Evolutionary conservation across 257 asterid genomes (phyloP), one percentile per base, ranked within the genome.

Genomic region (Salvia rosmarinus): DNA sequence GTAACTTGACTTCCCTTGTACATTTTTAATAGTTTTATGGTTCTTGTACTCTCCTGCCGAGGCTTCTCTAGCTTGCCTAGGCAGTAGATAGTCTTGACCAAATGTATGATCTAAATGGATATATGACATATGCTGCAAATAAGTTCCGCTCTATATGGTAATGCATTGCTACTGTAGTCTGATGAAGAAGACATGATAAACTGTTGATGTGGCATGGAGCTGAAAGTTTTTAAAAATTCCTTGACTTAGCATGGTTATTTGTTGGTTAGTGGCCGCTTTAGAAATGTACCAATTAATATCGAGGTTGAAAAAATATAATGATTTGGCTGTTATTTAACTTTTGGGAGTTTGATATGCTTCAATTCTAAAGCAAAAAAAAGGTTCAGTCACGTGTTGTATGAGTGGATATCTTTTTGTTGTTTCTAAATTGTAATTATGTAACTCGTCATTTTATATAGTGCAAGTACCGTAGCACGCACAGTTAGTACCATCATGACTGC

Each of bases 401-500:
- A 47, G 6, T 64, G 42, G 10, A 62, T 12, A n/a, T 62, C 21
- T 60, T 21, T 64, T 42, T 66, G 47, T 75, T 65, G 54, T 67
- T 76, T 71, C 79, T 73, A 64, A 81, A 64, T 43, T 43, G 14
- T 6, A 23, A 25, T 16, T 43, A 78, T 79, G 25, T 74, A 43
- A 63, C 81, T 81, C 58, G 59, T 70, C 73, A 52, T 77, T 73
- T 74, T 67, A 30, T 81, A 55, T 76, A 94, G 99, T 73, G 88
- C 99, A 72, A 94, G 99, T 80, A 86, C 89, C 19, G 75, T 88
- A 55, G 95, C 97, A 23, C 97, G 97, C 68, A 75, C 80, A 2
- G 87, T 89, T 77, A 91, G 99, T 82, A 94, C 99, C 70, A 67
- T 94, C 78, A 60, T 89, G 76, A 94, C 99, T 67, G 88, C 99